Percentiles rank a stretch among this genome's conserved stretches.
phyloP scores from a whole-genome alignment of 1,284 basidiomycete genomes.

The Ceratobasidium papillatum region DNA sequence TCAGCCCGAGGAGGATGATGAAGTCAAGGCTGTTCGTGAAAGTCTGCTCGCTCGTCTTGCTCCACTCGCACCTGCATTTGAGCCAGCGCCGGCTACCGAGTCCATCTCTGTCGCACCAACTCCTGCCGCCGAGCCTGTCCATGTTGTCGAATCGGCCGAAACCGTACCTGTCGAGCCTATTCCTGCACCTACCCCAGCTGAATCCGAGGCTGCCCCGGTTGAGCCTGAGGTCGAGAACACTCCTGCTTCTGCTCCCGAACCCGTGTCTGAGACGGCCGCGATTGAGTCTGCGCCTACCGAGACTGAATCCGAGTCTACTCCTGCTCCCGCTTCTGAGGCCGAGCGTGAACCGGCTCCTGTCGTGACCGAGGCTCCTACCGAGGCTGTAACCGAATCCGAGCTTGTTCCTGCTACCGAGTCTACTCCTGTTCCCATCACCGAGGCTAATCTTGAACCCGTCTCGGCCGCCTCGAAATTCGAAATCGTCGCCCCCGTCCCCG shows the following conservation, averaged over 20 bases:
- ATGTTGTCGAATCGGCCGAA: background rate
- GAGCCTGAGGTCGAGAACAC: background rate
- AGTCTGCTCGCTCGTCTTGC: constrained; percentile 2
- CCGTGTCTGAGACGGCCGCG: background rate
- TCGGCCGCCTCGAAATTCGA: background rate
- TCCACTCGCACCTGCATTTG: background rate
- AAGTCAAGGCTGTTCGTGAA: constrained; percentile 27
- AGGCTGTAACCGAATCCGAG: background rate
- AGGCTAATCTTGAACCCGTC: background rate
- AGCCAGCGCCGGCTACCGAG: background rate
- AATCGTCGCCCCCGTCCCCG: background rate
- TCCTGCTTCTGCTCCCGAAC: background rate
- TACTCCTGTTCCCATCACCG: background rate
- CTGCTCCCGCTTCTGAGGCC: constrained; percentile 1
- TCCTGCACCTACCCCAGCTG: background rate
- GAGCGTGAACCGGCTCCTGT: background rate
- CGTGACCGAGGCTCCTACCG: background rate
- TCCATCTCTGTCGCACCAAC: background rate
- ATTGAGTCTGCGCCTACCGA: background rate
- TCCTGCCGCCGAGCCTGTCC: background rate
- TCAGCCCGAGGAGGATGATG: constrained; percentile 5
- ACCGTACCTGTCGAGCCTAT: background rate
- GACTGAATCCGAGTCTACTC: background rate
- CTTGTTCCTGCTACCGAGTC: background rate
- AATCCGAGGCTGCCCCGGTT: background rate